These are phyloP conservation scores for Firmiana major DNA, from an alignment of 345 rosid species.

Conservation along the genomic window DNA sequence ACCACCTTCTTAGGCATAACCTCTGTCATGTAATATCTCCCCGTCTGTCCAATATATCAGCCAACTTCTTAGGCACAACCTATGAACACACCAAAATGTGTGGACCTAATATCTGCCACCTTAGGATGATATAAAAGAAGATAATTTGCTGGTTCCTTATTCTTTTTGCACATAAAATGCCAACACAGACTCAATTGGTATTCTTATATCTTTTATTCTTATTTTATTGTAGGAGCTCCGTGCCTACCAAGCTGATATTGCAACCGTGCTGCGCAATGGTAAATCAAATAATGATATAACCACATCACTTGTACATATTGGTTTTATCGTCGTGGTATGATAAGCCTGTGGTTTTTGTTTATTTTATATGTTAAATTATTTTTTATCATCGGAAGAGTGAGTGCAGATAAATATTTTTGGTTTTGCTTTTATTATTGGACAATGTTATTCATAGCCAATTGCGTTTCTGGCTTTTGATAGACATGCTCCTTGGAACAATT, in stretches of 20 bases:
- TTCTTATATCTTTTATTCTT: not conserved
- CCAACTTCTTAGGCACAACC: not conserved
- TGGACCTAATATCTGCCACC: not conserved
- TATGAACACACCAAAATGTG: not conserved
- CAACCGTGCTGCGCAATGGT: slow-evolving; percentile 95
- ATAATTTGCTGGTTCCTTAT: not conserved
- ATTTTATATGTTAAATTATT: not conserved
- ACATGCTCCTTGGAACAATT: not conserved
- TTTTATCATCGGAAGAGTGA: not conserved
- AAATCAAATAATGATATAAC: slow-evolving; percentile 18
- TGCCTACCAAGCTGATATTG: slow-evolving; percentile 98
- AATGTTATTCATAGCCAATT: not conserved
- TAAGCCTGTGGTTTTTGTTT: not conserved
- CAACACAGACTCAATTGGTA: not conserved
- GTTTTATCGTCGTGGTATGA: not conserved
- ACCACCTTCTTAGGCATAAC: not conserved
- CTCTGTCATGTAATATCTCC: not conserved
- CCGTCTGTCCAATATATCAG: not conserved
- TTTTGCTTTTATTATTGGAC: not conserved
- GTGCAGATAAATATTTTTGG: not conserved
- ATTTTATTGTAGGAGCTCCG: slow-evolving; percentile 73
- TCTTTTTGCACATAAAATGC: not conserved
- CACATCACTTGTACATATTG: not conserved
- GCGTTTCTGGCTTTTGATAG: not conserved
- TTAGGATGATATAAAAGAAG: not conserved